phyloP scores from a whole-genome alignment of 169 alveolate genomes.

The Plasmodium relictum region DNA sequence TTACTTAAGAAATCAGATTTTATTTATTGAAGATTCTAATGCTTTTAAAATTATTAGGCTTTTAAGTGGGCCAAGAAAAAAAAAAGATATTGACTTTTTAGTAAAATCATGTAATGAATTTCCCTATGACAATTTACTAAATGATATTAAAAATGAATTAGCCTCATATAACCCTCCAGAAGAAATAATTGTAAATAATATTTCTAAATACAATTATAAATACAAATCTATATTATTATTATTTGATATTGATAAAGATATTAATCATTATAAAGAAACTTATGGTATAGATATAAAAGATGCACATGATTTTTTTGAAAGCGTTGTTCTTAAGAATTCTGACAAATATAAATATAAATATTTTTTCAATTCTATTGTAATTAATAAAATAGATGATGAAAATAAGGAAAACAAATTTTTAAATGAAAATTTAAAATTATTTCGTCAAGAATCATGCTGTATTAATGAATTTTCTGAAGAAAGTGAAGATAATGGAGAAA shows the following conservation, averaged over 20 bases:
- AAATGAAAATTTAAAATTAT: constrained; percentile 22
- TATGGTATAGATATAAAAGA: constrained; percentile 30
- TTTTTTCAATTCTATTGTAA: constrained; percentile 61
- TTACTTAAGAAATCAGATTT: constrained; percentile 82
- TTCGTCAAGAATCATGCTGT: constrained; percentile 47
- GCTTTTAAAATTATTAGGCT: constrained; percentile 81
- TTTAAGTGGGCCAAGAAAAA: constrained; percentile 83
- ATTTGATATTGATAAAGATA: constrained; percentile 26
- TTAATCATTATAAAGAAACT: constrained; percentile 19
- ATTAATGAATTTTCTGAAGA: constrained; percentile 38
- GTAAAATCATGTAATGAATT: constrained; percentile 37
- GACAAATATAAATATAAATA: constrained; percentile 39
- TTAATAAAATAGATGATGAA: constrained; percentile 15
- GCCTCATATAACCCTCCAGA: constrained; percentile 76
- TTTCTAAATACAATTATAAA: constrained; percentile 2
- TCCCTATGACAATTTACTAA: background rate
- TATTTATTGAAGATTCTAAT: constrained; percentile 79
- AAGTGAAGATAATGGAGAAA: constrained; percentile 11
- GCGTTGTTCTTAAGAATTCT: constrained; percentile 38
- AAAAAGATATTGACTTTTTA: constrained; percentile 77
- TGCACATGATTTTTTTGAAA: constrained; percentile 61
- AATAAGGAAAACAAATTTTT: constrained; percentile 8
- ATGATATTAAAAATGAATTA: constrained; percentile 78
- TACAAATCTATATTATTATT: constrained; percentile 28
- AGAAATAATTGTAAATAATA: constrained; percentile 72